Evolutionary conservation across 345 rosid species (phyloP), one percentile per base, ranked within the genome.

Genomic region (Salix caprea): DNA sequence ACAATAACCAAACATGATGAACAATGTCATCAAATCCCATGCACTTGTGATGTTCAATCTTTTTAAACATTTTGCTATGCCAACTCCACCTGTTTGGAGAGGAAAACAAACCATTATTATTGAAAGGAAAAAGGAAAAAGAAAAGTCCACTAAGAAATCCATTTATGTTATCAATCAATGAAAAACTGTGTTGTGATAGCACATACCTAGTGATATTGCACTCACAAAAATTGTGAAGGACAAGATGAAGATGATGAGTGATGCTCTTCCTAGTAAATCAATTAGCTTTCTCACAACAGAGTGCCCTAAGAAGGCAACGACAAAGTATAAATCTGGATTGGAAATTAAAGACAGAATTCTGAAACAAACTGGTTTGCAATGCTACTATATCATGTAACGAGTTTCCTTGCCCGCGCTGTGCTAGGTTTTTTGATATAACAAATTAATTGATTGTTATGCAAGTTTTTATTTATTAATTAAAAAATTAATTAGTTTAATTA

Each of bases 1-100:
- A 44, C 50, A 44, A 44, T 44, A 44, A 44, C 30, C 36, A 34
- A 34, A 34, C 36, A 34, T 4, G 36, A 61, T 28, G 72, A 78
- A 60, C 81, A 78, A 78, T 42, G 56, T 40, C 34, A 8, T 78
- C 70, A 34, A 78, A 73, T 67, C 77, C 69, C 77, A 78, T 42
- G 69, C 73, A 58, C 26, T 73, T 74, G 28, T 67, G 67, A 36
- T 58, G 52, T 61, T 80, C 72, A 14, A 75, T 79, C 65, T 65
- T 71, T 52, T 26, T 54, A 19, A 75, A 34, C 60, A 75, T 54
- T 7, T 65, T 7, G 65, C 82, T 52, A 79, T 70, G 15, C 82
- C 82, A 56, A 80, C 78, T 11, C 78, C 82, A 50, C 81, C 81
- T 78, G 69, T 66, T 78, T 39, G 73, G 58, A 56, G 13, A 37